Base-by-base conservation (phyloP, 2,329 filamentous ascomycete species). In the Penicillium sp. region DNA sequence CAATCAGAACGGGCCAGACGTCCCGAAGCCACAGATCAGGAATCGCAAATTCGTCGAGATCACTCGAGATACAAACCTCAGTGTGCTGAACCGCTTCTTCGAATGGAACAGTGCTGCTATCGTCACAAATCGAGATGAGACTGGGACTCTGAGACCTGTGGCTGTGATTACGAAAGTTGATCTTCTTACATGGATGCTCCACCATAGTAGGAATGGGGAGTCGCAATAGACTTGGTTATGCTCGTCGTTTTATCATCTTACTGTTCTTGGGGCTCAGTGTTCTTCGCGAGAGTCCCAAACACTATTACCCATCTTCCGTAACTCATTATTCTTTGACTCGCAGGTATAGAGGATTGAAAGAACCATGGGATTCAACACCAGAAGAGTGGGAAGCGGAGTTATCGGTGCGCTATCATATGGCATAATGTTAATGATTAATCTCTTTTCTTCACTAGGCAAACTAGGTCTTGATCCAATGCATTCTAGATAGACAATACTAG, bases 81-180 rank as follows among this genome's bases (percentile, higher is more conserved):
- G 86, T 51, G 89, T 91, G 49, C 84, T 99, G 58, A 94, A 92
- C 82, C 89, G 91, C 72, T 99, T 99, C 81, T 92, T 98, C 67
- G 93, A 98, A 81, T 98, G 95, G 93, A 98, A 99, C 79, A 95
- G 91, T 69, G 94, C 95, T 0, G 95, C 95, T 0, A 88, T 99
- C 53, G 92, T 99, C 3, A 99, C 94, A 0, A 93, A 98, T 77
- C 85, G 86, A 46, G 84, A 85, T 61, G 80, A 82, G 58, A 79
- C 83, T 63, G 86, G 81, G 13, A 85, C 85, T 50, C 75, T 88
- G 68, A 96, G 92, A 83, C 93, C 96, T 1, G 83, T 95, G 54
- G 95, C 92, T 7, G 88, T 99, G 8, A 93, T 96, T 7, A 98
- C 95, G 35, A 99, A 99, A 85, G 95, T 99, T 5, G 95, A 99